phyloP scores from a whole-genome alignment of 306 rosid genomes.

The Delonix regia region DNA sequence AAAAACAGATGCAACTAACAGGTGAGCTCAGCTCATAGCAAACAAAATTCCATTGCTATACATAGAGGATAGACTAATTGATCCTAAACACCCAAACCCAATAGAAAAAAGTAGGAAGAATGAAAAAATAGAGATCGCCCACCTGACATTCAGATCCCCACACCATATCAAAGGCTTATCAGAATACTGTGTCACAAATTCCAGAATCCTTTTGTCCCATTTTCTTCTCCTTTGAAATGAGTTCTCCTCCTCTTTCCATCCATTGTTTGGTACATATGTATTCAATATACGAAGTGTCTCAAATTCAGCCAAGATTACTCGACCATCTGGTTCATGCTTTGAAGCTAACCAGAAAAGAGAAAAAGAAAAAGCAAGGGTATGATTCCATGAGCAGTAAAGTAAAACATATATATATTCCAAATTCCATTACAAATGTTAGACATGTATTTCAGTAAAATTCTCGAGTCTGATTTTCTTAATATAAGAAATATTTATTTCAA shows the following conservation, averaged over 20 bases:
- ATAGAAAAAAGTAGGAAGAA: not conserved
- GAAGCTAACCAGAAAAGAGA: constrained; percentile 63
- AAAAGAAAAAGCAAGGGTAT: too few relatives aligned
- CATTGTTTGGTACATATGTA: constrained; percentile 93
- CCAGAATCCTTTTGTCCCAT: constrained; percentile 94
- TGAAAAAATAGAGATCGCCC: constrained; percentile 32
- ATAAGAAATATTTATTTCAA: constrained; percentile 15
- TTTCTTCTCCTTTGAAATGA: constrained; percentile 94
- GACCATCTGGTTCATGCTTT: constrained; percentile 93
- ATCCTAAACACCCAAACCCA: constrained; percentile 19
- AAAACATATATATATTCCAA: constrained; percentile 15
- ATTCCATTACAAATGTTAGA: constrained; percentile 12
- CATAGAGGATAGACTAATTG: constrained; percentile 31
- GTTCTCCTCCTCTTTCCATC: constrained; percentile 97
- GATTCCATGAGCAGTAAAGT: constrained; percentile 31
- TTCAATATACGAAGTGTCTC: constrained; percentile 78
- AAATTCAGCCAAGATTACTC: constrained; percentile 90
- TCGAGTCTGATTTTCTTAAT: not conserved
- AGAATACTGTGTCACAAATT: constrained; percentile 71
- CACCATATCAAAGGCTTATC: constrained; percentile 99
- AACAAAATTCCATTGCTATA: constrained; percentile 26
- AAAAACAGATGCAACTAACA: constrained; percentile 25
- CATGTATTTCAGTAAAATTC: not conserved
- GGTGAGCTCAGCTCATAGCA: constrained; percentile 24
- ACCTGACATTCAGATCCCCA: constrained; percentile 99